Percentiles rank a stretch among this genome's conserved stretches.
These are phyloP conservation scores for Penicillium griseofulvum DNA, from an alignment of 2,329 filamentous ascomycete species.

Conservation along the genomic window DNA sequence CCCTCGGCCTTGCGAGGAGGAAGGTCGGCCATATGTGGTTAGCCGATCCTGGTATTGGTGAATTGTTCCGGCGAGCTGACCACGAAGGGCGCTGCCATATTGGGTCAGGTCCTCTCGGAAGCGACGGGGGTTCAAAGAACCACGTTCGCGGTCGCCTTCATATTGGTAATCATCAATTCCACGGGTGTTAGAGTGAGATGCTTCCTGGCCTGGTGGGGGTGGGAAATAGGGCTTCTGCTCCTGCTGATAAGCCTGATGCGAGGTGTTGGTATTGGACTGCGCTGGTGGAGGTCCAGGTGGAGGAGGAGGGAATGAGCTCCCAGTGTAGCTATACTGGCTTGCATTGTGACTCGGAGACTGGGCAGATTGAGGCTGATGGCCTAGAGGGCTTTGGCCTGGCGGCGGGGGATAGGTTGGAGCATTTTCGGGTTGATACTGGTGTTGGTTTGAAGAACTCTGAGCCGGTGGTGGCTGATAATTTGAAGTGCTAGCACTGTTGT, in stretches of 20 bases:
- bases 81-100: conserved; percentile 40
- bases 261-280: conserved; percentile 16
- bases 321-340: conserved; percentile 29
- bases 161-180: conserved; percentile 36
- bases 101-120: conserved; percentile 39
- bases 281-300: conserved; percentile 36
- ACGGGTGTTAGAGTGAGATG: conserved; percentile 32
- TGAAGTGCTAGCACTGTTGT: conserved; percentile 1
- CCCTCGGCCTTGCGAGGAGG: conserved; percentile 24
- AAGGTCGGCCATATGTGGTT: conserved; percentile 24
- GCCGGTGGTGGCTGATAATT: conserved; percentile 7
- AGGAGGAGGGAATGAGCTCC: conserved; percentile 40
- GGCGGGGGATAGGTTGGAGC: conserved; percentile 5
- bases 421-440: conserved; percentile 9
- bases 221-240: conserved; percentile 41
- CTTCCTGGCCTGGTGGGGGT: conserved; percentile 39
- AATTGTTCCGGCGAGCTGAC: conserved; percentile 43
- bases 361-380: conserved; percentile 1
- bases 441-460: conserved; percentile 9
- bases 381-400: conserved; percentile 3
- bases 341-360: conserved; percentile 11
- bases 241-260: conserved; percentile 9
- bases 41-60: conserved; percentile 45
- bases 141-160: conserved; percentile 36
- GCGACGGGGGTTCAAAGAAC: conserved; percentile 33